Evolutionary conservation across 139 green algal genomes (phyloP), one percentile per base, ranked within the genome.

Genomic region (Raphidocelis subcapitata): DNA sequence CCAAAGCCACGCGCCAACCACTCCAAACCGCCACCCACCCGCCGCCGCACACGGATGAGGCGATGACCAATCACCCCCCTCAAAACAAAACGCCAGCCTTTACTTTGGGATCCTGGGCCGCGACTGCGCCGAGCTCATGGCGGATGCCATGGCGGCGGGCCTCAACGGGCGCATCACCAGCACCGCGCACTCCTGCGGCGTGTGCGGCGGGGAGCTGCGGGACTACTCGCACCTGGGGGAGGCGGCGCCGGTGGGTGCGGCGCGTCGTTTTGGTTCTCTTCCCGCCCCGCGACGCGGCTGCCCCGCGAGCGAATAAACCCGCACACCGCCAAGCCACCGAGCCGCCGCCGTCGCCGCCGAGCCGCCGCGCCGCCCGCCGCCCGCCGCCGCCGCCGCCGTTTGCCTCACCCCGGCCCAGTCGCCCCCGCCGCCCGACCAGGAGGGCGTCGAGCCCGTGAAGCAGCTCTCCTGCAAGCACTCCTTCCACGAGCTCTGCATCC

Each of bases 61-160:
- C n/a, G n/a, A n/a, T n/a, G n/a, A n/a, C n/a, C n/a, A n/a, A n/a
- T n/a, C n/a, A n/a, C n/a, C n/a, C n/a, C n/a, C n/a, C n/a, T n/a
- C n/a, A n/a, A n/a, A n/a, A n/a, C n/a, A n/a, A n/a, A n/a, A n/a
- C n/a, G n/a, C n/a, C n/a, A n/a, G n/a, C n/a, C 63, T 97, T 4
- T 97, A 97, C 77, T 97, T 94, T 81, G 93, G 93, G 44, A 86
- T 97, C 26, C 76, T 97, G 37, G 88, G 87, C 0, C 79, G 93
- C 0, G 93, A 97, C 74, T 91, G 81, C 20, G 93, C 93, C 3
- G 92, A 97, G 80, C 85, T 97, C 59, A 37, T 67, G 24, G 35
- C 54, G 37, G 65, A 80, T 65, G 69, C 69, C 15, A 54, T 62
- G 23, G 31, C 35, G 0, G 80, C 95, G 60, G 92, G 89, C 74